These are phyloP conservation scores for Allomyces arbusculus DNA, from an alignment of 192 early-diverging fungal species.

Conservation along the genomic window DNA sequence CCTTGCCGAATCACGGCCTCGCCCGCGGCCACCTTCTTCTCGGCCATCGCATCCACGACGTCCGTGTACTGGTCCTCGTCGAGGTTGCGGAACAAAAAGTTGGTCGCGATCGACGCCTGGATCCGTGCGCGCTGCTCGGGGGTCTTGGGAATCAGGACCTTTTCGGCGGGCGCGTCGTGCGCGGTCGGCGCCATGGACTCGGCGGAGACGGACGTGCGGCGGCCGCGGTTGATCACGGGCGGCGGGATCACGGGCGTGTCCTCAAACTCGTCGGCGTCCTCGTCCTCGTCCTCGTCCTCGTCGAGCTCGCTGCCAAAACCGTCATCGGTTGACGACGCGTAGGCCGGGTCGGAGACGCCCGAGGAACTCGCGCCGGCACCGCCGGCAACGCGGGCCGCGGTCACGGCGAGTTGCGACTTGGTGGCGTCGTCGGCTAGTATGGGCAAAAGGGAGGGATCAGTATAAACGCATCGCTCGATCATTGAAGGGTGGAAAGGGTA, in stretches of 20 bases:
- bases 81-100: slow-evolving; percentile 82
- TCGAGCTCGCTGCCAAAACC: slow-evolving; percentile 19
- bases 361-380: slow-evolving; percentile 18
- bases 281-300: slow-evolving; percentile 33
- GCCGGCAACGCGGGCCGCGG: background rate
- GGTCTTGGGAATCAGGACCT: slow-evolving; percentile 73
- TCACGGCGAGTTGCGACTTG: background rate
- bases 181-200: slow-evolving; percentile 85
- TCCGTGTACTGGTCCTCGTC: slow-evolving; percentile 91
- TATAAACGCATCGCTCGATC: background rate
- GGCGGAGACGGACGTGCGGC: slow-evolving; percentile 84
- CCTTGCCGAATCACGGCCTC: slow-evolving; percentile 82
- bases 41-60: slow-evolving; percentile 89
- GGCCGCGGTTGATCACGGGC: slow-evolving; percentile 57
- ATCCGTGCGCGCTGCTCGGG: slow-evolving; percentile 68
- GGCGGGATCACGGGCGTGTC: slow-evolving; percentile 34
- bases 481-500: background rate
- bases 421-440: slow-evolving; percentile 2
- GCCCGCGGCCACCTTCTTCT: slow-evolving; percentile 48
- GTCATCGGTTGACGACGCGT: slow-evolving; percentile 1
- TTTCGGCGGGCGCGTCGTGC: slow-evolving; percentile 54
- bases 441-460: background rate
- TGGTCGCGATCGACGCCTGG: slow-evolving; percentile 53
- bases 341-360: slow-evolving; percentile 8
- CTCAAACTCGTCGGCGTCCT: slow-evolving; percentile 38